phyloP scores from a whole-genome alignment of 2,329 filamentous ascomycete species.

The Microdochium nivale region DNA sequence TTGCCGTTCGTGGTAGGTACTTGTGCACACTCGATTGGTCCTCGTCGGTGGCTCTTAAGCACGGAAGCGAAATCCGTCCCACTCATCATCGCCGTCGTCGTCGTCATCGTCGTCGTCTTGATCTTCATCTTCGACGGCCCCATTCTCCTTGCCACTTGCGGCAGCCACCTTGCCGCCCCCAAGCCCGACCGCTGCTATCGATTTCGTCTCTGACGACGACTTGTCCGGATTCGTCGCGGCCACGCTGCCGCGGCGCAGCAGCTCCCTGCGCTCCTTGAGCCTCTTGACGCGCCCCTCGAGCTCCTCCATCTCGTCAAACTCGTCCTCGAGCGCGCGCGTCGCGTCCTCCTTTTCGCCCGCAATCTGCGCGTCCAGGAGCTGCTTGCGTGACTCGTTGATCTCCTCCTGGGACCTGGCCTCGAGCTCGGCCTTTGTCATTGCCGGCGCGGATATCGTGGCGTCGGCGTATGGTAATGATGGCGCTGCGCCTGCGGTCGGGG shows the following conservation, averaged over 20 bases:
- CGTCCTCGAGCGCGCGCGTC: conserved; percentile 60
- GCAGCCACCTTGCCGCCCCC: conserved; percentile 14
- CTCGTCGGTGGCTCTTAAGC: too few species aligned
- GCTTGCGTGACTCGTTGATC: conserved; percentile 39
- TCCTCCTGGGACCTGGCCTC: conserved; percentile 43
- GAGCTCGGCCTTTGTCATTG: conserved; percentile 55
- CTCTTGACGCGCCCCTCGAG: conserved; percentile 62
- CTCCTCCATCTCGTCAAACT: conserved; percentile 77
- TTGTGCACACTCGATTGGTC: too few species aligned
- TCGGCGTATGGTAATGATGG: conserved; percentile 21
- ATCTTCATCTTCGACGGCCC: conserved; percentile 10
- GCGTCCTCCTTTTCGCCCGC: conserved; percentile 71
- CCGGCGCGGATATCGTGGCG: conserved; percentile 60
- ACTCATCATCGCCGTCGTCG: conserved; percentile 17
- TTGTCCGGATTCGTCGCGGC: conserved; percentile 7
- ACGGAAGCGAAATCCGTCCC: too few species aligned
- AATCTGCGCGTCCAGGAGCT: conserved; percentile 45
- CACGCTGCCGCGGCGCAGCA: conserved; percentile 38
- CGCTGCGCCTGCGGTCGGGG: conserved; percentile 11
- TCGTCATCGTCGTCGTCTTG: conserved; percentile 15
- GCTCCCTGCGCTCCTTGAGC: conserved; percentile 64
- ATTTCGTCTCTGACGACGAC: conserved; percentile 2
- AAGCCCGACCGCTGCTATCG: conserved; percentile 3
- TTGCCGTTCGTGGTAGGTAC: too few species aligned
- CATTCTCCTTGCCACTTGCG: conserved; percentile 22